Evolutionary conservation across 2,329 filamentous ascomycete genomes (phyloP), one percentile per base, ranked within the genome.

Genomic region (Botrytis porri): DNA sequence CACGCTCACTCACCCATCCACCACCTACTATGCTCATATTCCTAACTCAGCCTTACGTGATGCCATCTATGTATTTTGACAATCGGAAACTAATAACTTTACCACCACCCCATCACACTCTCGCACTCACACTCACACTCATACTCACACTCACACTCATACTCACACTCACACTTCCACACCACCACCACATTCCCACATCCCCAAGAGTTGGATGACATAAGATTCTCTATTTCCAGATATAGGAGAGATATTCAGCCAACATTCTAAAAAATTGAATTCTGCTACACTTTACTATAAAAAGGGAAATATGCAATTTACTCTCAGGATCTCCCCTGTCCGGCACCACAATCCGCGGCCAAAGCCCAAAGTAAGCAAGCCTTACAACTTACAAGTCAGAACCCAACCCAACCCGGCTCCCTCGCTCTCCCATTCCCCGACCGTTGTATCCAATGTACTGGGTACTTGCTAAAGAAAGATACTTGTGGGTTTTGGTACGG

Each of bases 141-240:
- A n/a, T n/a, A n/a, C n/a, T n/a, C n/a, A n/a, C n/a, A n/a, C n/a
- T n/a, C n/a, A n/a, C n/a, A n/a, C n/a, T n/a, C n/a, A n/a, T n/a
- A 39, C 59, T n/a, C 60, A 41, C 37, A 41, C 25, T 18, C 29
- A 59, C 12, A 45, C 43, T 14, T 41, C 12, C 39, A 41, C 45
- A 51, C 25, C 12, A 41, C 29, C 16, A 63, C 37, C 39, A n/a
- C 62, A 64, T 9, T 39, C 25, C 39, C 45, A 51, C 48, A n/a
- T 6, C 12, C 1, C 22, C 41, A 7, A 48, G 32, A 35, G 22
- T 12, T n/a, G 20, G 32, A 66, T 66, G 43, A 51, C 63, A 66
- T 66, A n/a, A 66, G 63, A 66, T 51, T n/a, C 29, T 66, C 63
- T 66, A 66, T 66, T 66, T 66, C 43, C 43, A 66, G 29, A 66